Evolutionary conservation across 192 early-diverging fungal genomes (phyloP).

Genomic region (Umbelopsis isabellina): DNA sequence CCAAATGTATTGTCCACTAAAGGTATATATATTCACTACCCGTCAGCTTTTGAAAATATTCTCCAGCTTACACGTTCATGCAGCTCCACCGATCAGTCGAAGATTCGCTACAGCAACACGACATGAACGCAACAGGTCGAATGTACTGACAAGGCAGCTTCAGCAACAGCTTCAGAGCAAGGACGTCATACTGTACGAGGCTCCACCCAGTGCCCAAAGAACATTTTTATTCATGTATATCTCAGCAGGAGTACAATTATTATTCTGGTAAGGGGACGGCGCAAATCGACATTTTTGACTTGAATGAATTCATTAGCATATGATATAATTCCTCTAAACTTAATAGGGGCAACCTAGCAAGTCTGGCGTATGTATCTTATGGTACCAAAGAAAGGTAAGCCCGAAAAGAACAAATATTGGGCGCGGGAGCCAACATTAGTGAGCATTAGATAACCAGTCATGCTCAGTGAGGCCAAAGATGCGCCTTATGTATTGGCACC

Average conservation of each 20-base stretch:
- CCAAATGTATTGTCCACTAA: too few relatives aligned
- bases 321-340: neutral
- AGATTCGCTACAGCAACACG: neutral
- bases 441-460: neutral
- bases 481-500: slow-evolving; percentile 34
- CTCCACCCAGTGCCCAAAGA: slow-evolving; percentile 21
- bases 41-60: neutral
- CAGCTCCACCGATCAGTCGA: neutral
- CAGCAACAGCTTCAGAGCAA: slow-evolving; percentile 25
- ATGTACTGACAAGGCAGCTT: slow-evolving; percentile 27
- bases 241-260: slow-evolving; percentile 39
- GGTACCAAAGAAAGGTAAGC: slow-evolving; percentile 32
- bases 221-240: slow-evolving; percentile 44
- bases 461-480: slow-evolving; percentile 28
- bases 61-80: too few relatives aligned
- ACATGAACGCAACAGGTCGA: neutral
- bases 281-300: too few relatives aligned
- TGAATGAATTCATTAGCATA: neutral
- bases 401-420: neutral
- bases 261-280: slow-evolving; percentile 36
- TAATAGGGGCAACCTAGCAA: slow-evolving; percentile 41
- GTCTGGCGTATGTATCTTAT: slow-evolving; percentile 39
- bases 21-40: too few relatives aligned
- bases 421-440: neutral
- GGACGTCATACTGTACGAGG: slow-evolving; percentile 38